These are phyloP conservation scores for Moricandia arvensis DNA, from an alignment of 345 rosid species.

Conservation along the genomic window DNA sequence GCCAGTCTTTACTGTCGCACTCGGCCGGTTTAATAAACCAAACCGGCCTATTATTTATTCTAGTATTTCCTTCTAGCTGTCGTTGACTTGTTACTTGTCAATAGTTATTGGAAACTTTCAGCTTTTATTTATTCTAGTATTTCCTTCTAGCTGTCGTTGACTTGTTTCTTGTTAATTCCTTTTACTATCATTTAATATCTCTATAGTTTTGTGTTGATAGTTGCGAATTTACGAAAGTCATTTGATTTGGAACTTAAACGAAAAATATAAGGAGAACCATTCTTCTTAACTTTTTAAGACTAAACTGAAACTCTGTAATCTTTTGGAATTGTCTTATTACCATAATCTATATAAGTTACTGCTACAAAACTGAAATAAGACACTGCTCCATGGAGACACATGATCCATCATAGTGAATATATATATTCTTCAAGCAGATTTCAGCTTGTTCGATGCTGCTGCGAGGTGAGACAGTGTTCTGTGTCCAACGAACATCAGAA, in stretches of 20 bases:
- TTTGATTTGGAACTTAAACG: neutral
- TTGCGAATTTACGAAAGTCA: neutral
- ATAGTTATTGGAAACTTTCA: no score
- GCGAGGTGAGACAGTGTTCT: constrained; percentile 79
- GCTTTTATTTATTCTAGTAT: no score
- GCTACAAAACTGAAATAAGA: constrained; percentile 30
- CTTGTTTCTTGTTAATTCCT: neutral
- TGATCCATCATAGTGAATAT: neutral
- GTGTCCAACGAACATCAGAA: constrained; percentile 85
- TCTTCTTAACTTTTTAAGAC: constrained; percentile 14
- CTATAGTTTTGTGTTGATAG: neutral
- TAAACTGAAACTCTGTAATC: constrained; percentile 27
- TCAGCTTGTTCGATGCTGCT: constrained; percentile 72
- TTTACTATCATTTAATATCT: neutral
- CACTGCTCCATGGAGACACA: constrained; percentile 13
- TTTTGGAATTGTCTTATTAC: constrained; percentile 1
- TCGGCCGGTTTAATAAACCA: no score
- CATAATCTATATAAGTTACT: constrained; percentile 32
- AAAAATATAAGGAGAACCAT: neutral
- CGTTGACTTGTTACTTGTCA: no score
- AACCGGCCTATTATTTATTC: no score
- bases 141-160: constrained; percentile 12
- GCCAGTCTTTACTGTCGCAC: no score
- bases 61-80: no score
- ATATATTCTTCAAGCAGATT: constrained; percentile 55